Evolutionary conservation across 345 rosid species (phyloP).

Genomic region (Erodium maritimum): DNA sequence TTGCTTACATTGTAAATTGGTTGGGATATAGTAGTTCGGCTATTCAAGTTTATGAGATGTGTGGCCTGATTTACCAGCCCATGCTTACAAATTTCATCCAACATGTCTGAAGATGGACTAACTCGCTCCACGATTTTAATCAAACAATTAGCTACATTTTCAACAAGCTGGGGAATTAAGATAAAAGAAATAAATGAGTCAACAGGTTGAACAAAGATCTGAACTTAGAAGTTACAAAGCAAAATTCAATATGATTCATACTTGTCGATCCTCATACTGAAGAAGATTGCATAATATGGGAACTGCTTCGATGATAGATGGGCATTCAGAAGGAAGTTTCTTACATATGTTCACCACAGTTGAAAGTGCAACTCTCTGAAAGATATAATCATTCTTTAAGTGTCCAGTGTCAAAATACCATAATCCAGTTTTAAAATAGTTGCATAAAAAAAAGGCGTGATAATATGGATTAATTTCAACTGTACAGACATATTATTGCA

Average conservation of each 20-base stretch:
- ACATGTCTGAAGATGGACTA: conserved; percentile 48
- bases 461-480: neutral
- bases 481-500: neutral
- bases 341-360: conserved; percentile 79
- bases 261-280: conserved; percentile 85
- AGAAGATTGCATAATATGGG: conserved; percentile 81
- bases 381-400: conserved; percentile 5
- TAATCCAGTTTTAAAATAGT: too few relatives aligned
- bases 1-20: conserved; percentile 58
- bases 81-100: conserved; percentile 70
- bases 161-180: conserved; percentile 58
- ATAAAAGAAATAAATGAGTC: conserved; percentile 6
- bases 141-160: conserved; percentile 69
- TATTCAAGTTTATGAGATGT: conserved; percentile 50
- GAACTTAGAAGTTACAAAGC: conserved; percentile 8
- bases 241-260: conserved; percentile 10
- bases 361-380: conserved; percentile 86
- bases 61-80: conserved; percentile 57
- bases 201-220: conserved; percentile 4
- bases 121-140: conserved; percentile 68
- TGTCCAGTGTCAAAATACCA: neutral
- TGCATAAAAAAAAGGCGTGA: neutral
- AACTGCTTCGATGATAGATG: conserved; percentile 65
- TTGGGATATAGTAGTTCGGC: conserved; percentile 70
- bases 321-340: conserved; percentile 61